Base-by-base conservation (phyloP, 768 basidiomycete species). In the Hortiboletus flavorubellus region DNA sequence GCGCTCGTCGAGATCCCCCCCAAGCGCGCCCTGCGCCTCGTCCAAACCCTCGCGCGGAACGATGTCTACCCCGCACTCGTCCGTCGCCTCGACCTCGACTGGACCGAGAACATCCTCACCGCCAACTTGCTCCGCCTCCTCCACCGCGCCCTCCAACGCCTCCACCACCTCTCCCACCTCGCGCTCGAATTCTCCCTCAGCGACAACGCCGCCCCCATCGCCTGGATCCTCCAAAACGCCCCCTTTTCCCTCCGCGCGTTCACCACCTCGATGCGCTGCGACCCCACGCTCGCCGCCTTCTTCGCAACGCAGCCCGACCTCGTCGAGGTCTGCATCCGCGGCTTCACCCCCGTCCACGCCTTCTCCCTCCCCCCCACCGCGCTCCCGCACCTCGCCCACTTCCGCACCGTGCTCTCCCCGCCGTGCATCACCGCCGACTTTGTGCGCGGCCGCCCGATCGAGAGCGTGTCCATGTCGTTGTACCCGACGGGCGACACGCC, bases 211-310 rank as follows among this genome's bases (percentile, higher is more conserved):
- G 51, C 62, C 59, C 5, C 68, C 31, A 73, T 80, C 3, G 68
- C 76, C 4, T 83, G 83, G 81, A 69, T 85, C 31, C 76, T 85
- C 43, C 62, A 71, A 7, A 70, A 67, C 8, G 75, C 76, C 63
- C 55, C 73, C 10, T 80, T 83, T 59, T 67, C 68, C 6, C 74
- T 87, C 31, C 59, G 64, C n/a, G 61, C 71, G 0, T 76, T 86
- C 60, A 74, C 79, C 10, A 85, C 83, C 0, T 82, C 84, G 16
- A 76, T 84, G 68, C 76, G 77, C n/a, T 84, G 78, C 61, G 77
- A 79, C 39, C 59, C 64, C 4, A 63, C 69, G 4, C 73, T 87
- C 14, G 80, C 80, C 0, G 53, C 60, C 9, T 84, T 86, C 65
- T 73, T 87, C 51, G 79, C 76, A 52, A 68, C 71, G 0, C 85